Percentiles rank a stretch among this genome's conserved stretches.
phyloP scores from a whole-genome alignment of 176 grass and related monocot species.

The Lolium rigidum region DNA sequence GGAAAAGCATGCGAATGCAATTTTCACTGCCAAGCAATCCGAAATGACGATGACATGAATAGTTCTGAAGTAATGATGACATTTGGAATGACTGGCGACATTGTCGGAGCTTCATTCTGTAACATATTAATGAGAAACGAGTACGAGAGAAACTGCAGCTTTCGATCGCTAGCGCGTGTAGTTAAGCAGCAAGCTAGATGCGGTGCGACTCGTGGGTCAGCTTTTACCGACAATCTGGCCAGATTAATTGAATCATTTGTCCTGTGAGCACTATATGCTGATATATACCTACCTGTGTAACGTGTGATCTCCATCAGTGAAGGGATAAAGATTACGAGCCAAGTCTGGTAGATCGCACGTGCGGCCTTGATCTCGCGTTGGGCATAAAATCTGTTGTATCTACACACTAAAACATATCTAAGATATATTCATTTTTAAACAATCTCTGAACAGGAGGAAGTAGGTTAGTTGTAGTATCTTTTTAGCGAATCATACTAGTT shows the following conservation, averaged over 20 bases:
- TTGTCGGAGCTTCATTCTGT: neutral
- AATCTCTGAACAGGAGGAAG: no score
- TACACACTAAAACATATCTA: no score
- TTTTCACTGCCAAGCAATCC: neutral
- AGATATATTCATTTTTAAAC: no score
- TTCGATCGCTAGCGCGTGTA: constrained; percentile 5
- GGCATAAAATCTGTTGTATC: no score
- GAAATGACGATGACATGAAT: neutral
- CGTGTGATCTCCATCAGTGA: constrained; percentile 17
- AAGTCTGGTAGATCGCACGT: neutral
- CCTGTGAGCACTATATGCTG: neutral
- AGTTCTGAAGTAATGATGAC: neutral
- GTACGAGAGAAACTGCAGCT: constrained; percentile 1
- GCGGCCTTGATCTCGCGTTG: neutral
- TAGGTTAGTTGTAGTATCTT: no score
- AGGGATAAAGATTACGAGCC: neutral
- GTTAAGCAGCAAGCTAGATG: neutral
- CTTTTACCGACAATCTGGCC: constrained; percentile 36
- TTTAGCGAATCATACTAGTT: no score
- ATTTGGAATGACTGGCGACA: neutral
- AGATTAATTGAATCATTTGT: constrained; percentile 37
- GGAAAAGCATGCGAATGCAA: neutral
- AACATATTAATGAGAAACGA: neutral
- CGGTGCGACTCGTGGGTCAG: neutral
- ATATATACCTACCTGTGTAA: neutral